A percentile compares a stretch with the other conserved stretches of the same genome.
phyloP scores from a whole-genome alignment of 2,329 filamentous ascomycete genomes.

The Xylaria sp. region DNA sequence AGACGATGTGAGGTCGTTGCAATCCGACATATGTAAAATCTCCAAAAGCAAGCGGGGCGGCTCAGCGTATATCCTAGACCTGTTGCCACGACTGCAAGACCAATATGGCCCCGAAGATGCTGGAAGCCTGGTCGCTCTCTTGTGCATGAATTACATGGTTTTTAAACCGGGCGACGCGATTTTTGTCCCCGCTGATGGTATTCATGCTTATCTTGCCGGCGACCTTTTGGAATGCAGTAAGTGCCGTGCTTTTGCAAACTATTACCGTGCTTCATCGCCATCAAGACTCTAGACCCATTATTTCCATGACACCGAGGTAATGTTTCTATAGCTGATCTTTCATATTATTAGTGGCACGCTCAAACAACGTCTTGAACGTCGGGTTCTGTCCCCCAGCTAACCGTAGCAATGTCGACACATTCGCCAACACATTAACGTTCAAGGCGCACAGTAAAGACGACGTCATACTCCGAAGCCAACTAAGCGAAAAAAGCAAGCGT shows the following conservation, averaged over 20 bases:
- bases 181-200: constrained; percentile 74
- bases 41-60: constrained; percentile 54
- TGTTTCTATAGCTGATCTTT: too few relatives aligned
- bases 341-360: constrained; percentile 68
- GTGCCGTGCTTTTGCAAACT: too few relatives aligned
- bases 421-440: constrained; percentile 68
- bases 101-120: constrained; percentile 70
- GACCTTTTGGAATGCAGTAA: constrained; percentile 75
- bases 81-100: constrained; percentile 66
- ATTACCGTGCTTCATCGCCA: too few relatives aligned
- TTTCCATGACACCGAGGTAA: too few relatives aligned
- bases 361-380: constrained; percentile 73
- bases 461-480: constrained; percentile 56
- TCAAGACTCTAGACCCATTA: too few relatives aligned
- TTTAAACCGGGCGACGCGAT: constrained; percentile 70
- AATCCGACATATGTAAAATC: constrained; percentile 56
- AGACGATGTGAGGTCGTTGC: constrained; percentile 56
- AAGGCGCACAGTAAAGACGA: constrained; percentile 63
- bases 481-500: constrained; percentile 53
- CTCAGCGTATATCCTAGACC: constrained; percentile 64
- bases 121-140: constrained; percentile 69
- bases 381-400: constrained; percentile 72
- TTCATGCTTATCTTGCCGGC: constrained; percentile 74
- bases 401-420: constrained; percentile 67
- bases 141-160: constrained; percentile 76